Conservation (phyloP, 768 basidiomycete genomes). For the Boletus patriciae region DNA sequence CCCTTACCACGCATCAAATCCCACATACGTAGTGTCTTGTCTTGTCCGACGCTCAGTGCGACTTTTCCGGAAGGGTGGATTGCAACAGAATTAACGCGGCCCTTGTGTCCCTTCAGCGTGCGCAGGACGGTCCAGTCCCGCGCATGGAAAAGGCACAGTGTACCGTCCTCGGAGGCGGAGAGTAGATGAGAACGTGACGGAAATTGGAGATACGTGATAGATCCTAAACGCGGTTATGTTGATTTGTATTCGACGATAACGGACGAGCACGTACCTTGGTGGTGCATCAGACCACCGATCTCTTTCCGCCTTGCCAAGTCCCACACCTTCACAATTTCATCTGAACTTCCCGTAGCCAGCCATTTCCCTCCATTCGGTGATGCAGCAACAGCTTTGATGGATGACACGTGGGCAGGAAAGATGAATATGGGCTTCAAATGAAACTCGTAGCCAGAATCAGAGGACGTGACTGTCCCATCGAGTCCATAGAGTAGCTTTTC, state of each 20-base stretch:
- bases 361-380: slow-evolving; percentile 91
- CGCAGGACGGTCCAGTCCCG: slow-evolving; percentile 94
- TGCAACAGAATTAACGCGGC: slow-evolving; percentile 84
- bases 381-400: slow-evolving; percentile 86
- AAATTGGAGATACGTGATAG: slow-evolving; percentile 85
- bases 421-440: slow-evolving; percentile 82
- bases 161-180: slow-evolving; percentile 91
- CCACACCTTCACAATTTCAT: slow-evolving; percentile 98
- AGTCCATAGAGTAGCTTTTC: slow-evolving; percentile 95
- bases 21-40: slow-evolving; percentile 94
- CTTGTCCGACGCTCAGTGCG: slow-evolving; percentile 87
- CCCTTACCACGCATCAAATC: slow-evolving; percentile 95
- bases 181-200: slow-evolving; percentile 88
- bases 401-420: slow-evolving; percentile 95
- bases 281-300: slow-evolving; percentile 92
- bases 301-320: slow-evolving; percentile 90
- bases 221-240: slow-evolving; percentile 51
- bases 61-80: slow-evolving; percentile 94
- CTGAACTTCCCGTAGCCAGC: slow-evolving; percentile 93
- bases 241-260: background rate
- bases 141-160: slow-evolving; percentile 85
- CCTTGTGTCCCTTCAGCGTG: slow-evolving; percentile 89
- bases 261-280: slow-evolving; percentile 63
- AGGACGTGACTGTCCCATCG: slow-evolving; percentile 53
- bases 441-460: slow-evolving; percentile 35